A percentile compares a stretch with the other conserved stretches of the same genome.
Conservation (phyloP, 2,329 filamentous ascomycete genomes). For the Sordariomycetes sp. region DNA sequence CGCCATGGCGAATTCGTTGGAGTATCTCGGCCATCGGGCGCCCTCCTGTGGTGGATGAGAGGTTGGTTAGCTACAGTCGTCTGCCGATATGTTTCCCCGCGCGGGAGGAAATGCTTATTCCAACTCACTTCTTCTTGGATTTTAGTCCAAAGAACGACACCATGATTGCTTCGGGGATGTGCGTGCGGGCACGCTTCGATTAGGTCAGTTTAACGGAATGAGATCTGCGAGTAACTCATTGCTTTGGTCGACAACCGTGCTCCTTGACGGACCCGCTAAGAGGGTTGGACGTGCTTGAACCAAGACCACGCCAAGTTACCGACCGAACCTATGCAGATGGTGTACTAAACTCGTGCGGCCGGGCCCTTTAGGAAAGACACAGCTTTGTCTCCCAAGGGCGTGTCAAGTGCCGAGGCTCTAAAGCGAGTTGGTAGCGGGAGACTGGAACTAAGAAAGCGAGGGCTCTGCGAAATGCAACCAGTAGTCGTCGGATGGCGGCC, state of each 20-base stretch:
- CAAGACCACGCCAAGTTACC: too few species aligned
- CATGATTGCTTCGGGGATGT: constrained; percentile 23
- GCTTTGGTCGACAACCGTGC: background rate
- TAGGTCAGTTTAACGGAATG: background rate
- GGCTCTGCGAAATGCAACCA: too few species aligned
- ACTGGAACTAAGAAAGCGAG: too few species aligned
- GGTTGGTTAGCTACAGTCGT: background rate
- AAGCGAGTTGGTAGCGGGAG: too few species aligned
- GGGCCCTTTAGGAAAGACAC: too few species aligned
- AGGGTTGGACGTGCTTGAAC: background rate
- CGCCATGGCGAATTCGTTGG: constrained; percentile 4
- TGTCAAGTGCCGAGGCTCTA: too few species aligned
- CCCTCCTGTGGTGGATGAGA: background rate
- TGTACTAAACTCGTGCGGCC: too few species aligned
- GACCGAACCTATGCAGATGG: too few species aligned
- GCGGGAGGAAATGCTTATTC: background rate
- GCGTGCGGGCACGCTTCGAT: background rate
- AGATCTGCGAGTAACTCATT: background rate
- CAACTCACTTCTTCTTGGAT: constrained; percentile 42
- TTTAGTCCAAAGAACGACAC: constrained; percentile 47
- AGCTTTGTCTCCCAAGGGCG: too few species aligned
- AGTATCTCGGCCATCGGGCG: background rate
- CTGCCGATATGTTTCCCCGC: background rate
- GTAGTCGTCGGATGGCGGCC: too few species aligned
- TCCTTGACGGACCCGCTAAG: background rate